Evolutionary conservation across 306 rosid species (phyloP).

Genomic region (Aeschynomene evenia): DNA sequence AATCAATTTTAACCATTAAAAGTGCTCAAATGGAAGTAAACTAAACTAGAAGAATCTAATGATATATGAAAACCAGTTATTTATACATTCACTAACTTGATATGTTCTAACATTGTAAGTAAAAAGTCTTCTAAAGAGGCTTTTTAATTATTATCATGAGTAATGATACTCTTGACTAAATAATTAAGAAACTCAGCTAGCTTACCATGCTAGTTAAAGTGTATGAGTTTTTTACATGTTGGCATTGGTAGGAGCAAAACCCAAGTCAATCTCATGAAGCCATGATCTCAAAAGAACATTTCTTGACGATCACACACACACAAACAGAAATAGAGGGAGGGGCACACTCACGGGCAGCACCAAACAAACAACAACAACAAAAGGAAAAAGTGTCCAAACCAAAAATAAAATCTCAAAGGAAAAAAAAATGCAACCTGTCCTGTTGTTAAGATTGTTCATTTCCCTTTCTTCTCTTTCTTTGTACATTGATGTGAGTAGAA

Average conservation of each 20-base stretch:
- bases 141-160: no score
- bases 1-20: constrained; percentile 25
- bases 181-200: no score
- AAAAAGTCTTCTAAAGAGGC: neutral
- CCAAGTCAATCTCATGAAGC: neutral
- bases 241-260: neutral
- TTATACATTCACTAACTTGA: neutral
- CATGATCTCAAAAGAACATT: constrained; percentile 39
- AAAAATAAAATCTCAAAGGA: constrained; percentile 1
- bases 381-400: constrained; percentile 36
- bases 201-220: neutral
- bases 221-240: neutral
- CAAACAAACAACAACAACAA: constrained; percentile 54
- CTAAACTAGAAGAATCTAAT: constrained; percentile 22
- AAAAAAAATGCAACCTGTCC: constrained; percentile 42
- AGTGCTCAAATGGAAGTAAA: constrained; percentile 25
- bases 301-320: constrained; percentile 44
- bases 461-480: neutral
- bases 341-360: constrained; percentile 72
- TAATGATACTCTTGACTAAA: no score
- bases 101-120: neutral
- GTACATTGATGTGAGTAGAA: constrained; percentile 37
- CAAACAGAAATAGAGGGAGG: constrained; percentile 45
- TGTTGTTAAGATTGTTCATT: constrained; percentile 44
- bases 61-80: no score